Evolutionary conservation across 371 early-diverging fungal genomes (phyloP).

Genomic region (Fennellomyces sp.): DNA sequence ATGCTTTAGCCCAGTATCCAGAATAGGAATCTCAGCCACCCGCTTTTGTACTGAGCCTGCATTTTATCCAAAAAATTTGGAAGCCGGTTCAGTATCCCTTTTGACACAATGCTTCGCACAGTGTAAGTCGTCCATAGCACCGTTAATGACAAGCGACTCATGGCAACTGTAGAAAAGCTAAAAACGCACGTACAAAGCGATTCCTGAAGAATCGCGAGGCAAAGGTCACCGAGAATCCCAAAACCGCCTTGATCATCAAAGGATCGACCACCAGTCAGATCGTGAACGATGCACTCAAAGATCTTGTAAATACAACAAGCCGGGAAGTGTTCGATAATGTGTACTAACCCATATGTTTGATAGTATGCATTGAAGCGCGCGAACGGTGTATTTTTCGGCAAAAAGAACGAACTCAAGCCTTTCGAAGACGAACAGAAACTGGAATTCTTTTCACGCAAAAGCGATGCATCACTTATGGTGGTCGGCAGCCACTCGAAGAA

Average conservation of each 20-base stretch:
- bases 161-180: constrained; percentile 64
- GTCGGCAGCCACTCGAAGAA: constrained; percentile 95
- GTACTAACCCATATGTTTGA: neutral
- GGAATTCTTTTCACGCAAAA: constrained; percentile 94
- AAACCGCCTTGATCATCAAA: constrained; percentile 86
- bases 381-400: constrained; percentile 84
- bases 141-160: neutral
- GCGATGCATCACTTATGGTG: constrained; percentile 89
- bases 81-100: too few species aligned
- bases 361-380: constrained; percentile 92
- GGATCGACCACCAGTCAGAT: constrained; percentile 89
- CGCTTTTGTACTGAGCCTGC: too few species aligned
- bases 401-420: constrained; percentile 95
- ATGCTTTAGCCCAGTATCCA: too few species aligned
- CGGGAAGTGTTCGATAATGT: neutral
- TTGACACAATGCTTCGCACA: constrained; percentile 55
- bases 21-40: too few species aligned
- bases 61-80: too few species aligned
- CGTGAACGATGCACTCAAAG: constrained; percentile 82
- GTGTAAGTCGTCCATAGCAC: constrained; percentile 28
- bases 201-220: constrained; percentile 88
- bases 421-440: constrained; percentile 93
- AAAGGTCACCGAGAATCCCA: constrained; percentile 89
- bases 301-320: constrained; percentile 67
- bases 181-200: constrained; percentile 86